Base-by-base conservation (phyloP, 108 stramenopile genomes). In the Fragilariopsis cylindrus region DNA sequence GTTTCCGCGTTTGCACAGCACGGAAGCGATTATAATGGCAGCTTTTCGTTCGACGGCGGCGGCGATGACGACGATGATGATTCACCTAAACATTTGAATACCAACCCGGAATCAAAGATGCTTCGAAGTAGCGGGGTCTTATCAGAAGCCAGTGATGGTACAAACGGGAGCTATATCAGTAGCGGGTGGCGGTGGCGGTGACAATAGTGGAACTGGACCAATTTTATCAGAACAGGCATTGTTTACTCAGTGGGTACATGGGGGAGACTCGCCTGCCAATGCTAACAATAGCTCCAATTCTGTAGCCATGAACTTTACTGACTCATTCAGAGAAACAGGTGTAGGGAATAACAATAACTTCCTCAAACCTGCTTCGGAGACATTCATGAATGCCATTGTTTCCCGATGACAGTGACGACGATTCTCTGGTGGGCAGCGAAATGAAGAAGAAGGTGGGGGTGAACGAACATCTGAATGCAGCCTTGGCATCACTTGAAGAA, bases 401-500 rank as follows among this genome's bases (percentile, higher is more conserved):
- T 47, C 72, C 72, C 4, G 78, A 76, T 16, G 78, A 79, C 62
- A 77, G 70, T 70, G 86, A 84, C 43, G 88, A 93, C 58, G 92
- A 83, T 79, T 90, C 90, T 18, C 75, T 95, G 19, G 88, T 88
- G 55, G 87, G 86, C 3, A 88, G 89, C 45, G 94, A 95, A 81
- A 69, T 90, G 69, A 88, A 88, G 48, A 90, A 88, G 50, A 79
- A 90, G 57, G 92, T 95, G 57, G 94, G 94, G 7, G 60, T 91
- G 30, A 95, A 91, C 74, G 94, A 95, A 56, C 90, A 95, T 66
- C 71, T 95, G 53, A 84, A 85, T 60, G 88, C 88, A 5, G 94
- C 92, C 3, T 70, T 90, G 48, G 91, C 90, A 39, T 91, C 84
- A 66, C 70, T 95, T n/a, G 80, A 83, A 12, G 89, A 85, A 8